These are phyloP conservation scores for Entomortierella beljakovae DNA, from an alignment of 192 early-diverging fungal genomes.

Conservation along the genomic window DNA sequence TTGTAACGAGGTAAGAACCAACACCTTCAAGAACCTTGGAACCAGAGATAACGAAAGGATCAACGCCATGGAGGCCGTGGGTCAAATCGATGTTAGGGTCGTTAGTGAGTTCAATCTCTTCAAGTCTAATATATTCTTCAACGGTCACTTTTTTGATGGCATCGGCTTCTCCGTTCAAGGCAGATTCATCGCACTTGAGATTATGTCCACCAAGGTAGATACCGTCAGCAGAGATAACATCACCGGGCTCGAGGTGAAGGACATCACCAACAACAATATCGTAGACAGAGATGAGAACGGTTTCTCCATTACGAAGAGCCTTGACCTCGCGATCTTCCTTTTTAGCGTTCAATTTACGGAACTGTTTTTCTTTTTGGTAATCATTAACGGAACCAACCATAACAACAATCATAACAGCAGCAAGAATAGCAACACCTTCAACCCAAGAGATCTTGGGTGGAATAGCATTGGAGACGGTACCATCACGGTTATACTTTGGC, in stretches of 20 bases:
- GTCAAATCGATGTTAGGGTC: constrained; percentile 14
- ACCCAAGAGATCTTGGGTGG: constrained; percentile 77
- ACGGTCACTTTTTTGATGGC: constrained; percentile 80
- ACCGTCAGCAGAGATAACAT: constrained; percentile 93
- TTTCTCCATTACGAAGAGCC: constrained; percentile 77
- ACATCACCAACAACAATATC: constrained; percentile 93
- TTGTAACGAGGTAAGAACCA: constrained; percentile 85
- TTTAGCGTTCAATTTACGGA: constrained; percentile 83
- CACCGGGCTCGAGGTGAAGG: constrained; percentile 86
- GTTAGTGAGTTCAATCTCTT: constrained; percentile 25
- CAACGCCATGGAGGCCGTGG: constrained; percentile 39
- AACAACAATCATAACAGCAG: constrained; percentile 82
- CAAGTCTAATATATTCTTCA: constrained; percentile 57
- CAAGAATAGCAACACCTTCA: constrained; percentile 86
- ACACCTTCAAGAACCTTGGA: constrained; percentile 91
- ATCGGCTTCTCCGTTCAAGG: constrained; percentile 92
- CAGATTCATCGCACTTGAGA: constrained; percentile 88
- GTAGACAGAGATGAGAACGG: constrained; percentile 74
- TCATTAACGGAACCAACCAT: constrained; percentile 82
- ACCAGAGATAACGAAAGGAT: constrained; percentile 92
- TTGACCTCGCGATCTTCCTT: constrained; percentile 84
- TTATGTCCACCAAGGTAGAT: constrained; percentile 84
- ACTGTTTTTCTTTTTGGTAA: constrained; percentile 87
- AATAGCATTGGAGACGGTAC: not conserved
- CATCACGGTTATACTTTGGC: constrained; percentile 30